Base-by-base conservation (phyloP, 1,284 basidiomycete genomes). In the Irpex sp. region DNA sequence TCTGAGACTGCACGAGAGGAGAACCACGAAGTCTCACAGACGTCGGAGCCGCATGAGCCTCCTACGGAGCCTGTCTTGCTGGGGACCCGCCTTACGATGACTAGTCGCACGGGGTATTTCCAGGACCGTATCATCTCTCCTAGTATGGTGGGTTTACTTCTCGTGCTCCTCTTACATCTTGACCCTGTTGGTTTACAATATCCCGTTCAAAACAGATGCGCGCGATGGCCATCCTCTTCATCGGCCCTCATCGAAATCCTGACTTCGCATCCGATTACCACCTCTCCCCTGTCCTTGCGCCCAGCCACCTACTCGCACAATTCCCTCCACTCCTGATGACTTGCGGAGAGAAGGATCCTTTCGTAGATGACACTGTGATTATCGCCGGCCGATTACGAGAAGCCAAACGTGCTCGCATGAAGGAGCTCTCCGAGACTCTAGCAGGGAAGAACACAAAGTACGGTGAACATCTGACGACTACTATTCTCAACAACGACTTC, bases 191-290 rank as follows among this genome's bases (percentile, higher is more conserved):
- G 8, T 17, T 52, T 8, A 15, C 17, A 8, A 19, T 47, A 21
- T 40, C 51, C 9, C n/a, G n/a, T n/a, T 44, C 19, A 51, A 19
- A 19, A 51, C 68, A 97, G 95, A 97, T 98, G 92, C 92, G 97
- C 51, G 95, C 96, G 0, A 98, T 98, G 96, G 96, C 96, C 1
- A 96, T 98, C 70, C 81, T 98, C 63, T 98, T 98, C 77, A 91
- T 98, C 66, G 97, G 97, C 0, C 96, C 96, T 0, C 86, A 92
- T 69, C 88, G 88, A 61, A 92, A 94, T 72, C 96, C 97, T 13
- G 95, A 98, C 75, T 94, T 98, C 74, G 87, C 89, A 63, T 92
- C 92, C 51, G 96, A 99, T 81, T 98, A 98, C 77, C 90, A 92
- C 77, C 88, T 98, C 66, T 97, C 95, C 9, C 97, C 97, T 0